Conservation (phyloP, 768 basidiomycete species). For the Stropharia rugosoannulata region DNA sequence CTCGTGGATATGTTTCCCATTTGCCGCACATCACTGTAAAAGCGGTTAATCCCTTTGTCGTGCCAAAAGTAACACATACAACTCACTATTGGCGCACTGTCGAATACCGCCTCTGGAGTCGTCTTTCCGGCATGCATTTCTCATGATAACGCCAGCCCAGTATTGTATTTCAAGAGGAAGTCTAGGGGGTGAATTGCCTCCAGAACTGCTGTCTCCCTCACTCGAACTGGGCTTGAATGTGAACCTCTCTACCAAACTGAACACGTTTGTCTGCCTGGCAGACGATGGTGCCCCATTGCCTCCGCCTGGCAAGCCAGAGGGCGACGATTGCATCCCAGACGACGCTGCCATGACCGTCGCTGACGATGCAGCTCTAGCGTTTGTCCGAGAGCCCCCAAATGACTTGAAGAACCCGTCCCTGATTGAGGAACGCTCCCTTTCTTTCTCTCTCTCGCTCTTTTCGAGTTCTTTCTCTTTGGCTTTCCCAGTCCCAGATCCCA, state of each 20-base stretch:
- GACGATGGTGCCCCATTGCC: constrained; percentile 19
- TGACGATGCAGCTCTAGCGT: neutral
- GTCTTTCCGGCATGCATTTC: constrained; percentile 98
- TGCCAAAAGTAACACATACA: neutral
- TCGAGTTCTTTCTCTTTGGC: constrained; percentile 1
- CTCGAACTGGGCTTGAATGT: constrained; percentile 90
- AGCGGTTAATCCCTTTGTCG: constrained; percentile 1
- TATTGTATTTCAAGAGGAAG: constrained; percentile 93
- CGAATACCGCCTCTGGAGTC: constrained; percentile 89
- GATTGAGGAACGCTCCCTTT: constrained; percentile 25
- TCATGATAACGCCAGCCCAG: constrained; percentile 99
- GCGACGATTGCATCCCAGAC: neutral
- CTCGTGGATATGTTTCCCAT: constrained; percentile 90
- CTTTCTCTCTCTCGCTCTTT: constrained; percentile 16
- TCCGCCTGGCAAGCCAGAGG: neutral
- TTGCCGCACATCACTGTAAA: constrained; percentile 86
- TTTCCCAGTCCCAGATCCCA: constrained; percentile 11
- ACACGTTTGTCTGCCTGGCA: constrained; percentile 79
- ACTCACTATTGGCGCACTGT: constrained; percentile 95
- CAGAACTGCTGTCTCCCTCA: constrained; percentile 57
- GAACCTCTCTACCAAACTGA: constrained; percentile 94
- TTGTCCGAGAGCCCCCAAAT: neutral
- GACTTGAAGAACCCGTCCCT: constrained; percentile 4
- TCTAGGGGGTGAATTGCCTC: constrained; percentile 58
- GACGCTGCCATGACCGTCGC: constrained; percentile 1